phyloP scores from a whole-genome alignment of 306 rosid species.

The Geum urbanum region DNA sequence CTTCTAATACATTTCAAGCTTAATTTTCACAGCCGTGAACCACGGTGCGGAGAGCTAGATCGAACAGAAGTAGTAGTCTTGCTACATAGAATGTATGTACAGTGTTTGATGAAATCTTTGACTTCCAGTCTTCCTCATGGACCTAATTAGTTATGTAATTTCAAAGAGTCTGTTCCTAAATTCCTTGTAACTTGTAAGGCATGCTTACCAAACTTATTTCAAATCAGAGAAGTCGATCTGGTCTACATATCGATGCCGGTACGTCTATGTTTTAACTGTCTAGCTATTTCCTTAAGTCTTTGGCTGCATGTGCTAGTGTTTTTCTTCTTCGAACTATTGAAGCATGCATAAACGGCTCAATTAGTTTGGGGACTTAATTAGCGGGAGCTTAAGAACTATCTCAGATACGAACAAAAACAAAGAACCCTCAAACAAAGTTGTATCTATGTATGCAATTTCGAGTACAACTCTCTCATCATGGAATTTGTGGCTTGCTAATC shows the following conservation, averaged over 20 bases:
- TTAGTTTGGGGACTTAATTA: neutral
- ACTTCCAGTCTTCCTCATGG: too few relatives aligned
- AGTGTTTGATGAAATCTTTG: too few relatives aligned
- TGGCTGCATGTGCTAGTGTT: neutral
- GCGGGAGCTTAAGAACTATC: neutral
- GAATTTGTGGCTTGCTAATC: neutral
- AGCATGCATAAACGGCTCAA: neutral
- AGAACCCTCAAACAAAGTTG: neutral
- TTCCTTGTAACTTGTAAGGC: too few relatives aligned
- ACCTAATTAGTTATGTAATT: too few relatives aligned
- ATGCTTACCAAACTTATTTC: too few relatives aligned
- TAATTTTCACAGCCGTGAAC: neutral
- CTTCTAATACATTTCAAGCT: too few relatives aligned
- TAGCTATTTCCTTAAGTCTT: neutral
- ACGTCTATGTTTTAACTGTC: neutral
- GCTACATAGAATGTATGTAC: too few relatives aligned
- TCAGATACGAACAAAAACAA: neutral
- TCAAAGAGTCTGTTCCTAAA: too few relatives aligned
- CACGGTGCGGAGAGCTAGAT: neutral
- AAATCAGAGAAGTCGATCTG: too few relatives aligned
- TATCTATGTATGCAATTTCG: neutral
- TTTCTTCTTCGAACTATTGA: neutral
- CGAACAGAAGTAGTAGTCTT: neutral
- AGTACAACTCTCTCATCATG: neutral
- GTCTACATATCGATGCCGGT: neutral